These are phyloP conservation scores for Cytidiella melzeri DNA, from an alignment of 768 basidiomycete genomes.

Conservation along the genomic window DNA sequence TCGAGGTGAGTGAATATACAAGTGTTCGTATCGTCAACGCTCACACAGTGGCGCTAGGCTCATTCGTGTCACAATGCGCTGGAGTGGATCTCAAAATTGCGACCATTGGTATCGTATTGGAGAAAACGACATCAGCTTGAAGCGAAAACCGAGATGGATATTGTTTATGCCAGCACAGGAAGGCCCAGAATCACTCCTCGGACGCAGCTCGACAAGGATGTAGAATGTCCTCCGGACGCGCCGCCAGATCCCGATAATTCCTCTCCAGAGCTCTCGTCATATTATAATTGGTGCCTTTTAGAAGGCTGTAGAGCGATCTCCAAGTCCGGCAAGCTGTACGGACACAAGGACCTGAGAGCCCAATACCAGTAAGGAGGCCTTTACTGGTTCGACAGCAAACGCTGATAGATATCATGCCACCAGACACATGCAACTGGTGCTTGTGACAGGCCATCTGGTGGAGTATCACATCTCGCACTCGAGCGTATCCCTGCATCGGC, in stretches of 20 bases:
- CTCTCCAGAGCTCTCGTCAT: constrained; percentile 48
- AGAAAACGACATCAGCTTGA: constrained; percentile 67
- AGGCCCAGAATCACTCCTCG: constrained; percentile 56
- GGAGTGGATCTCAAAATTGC: constrained; percentile 83
- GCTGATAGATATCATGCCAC: background rate
- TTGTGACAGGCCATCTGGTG: constrained; percentile 71
- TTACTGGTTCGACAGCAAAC: background rate
- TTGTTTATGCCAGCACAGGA: constrained; percentile 46
- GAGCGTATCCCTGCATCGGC: constrained; percentile 52
- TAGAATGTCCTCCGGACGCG: constrained; percentile 40
- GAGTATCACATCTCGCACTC: constrained; percentile 50
- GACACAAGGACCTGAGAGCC: constrained; percentile 62
- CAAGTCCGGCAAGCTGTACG: constrained; percentile 67
- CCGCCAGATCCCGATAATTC: constrained; percentile 47
- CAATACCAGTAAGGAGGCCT: constrained; percentile 64
- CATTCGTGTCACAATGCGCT: constrained; percentile 58
- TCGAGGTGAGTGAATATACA: constrained; percentile 54
- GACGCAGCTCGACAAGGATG: constrained; percentile 31
- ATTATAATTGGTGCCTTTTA: constrained; percentile 88
- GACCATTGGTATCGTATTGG: constrained; percentile 74
- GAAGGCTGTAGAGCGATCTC: constrained; percentile 73
- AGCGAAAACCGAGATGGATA: constrained; percentile 75
- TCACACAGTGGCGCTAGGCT: constrained; percentile 36
- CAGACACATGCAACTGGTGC: constrained; percentile 66
- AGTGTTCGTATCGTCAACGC: background rate